Percentiles rank a stretch among this genome's conserved stretches.
These are phyloP conservation scores for Nannizzia gypsea DNA, from an alignment of 2,329 filamentous ascomycete genomes.

Conservation along the genomic window DNA sequence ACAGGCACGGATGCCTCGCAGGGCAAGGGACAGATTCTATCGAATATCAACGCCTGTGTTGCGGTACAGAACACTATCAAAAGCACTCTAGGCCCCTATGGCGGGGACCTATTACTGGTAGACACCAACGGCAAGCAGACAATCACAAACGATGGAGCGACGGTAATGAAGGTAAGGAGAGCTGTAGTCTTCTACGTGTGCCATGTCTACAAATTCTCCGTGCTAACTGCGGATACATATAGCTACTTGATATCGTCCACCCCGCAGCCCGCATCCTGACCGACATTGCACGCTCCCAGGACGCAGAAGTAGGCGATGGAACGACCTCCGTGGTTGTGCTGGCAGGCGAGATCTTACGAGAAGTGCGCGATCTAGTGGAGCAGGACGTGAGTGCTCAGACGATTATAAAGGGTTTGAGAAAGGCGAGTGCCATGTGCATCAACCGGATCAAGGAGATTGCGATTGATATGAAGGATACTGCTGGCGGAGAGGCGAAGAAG, in stretches of 20 bases:
- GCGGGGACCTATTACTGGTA: slow-evolving; percentile 89
- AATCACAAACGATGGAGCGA: slow-evolving; percentile 97
- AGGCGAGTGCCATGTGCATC: slow-evolving; percentile 77
- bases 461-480: slow-evolving; percentile 53
- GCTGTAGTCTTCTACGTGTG: neutral
- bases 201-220: too few relatives aligned
- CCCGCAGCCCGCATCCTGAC: slow-evolving; percentile 93
- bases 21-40: slow-evolving; percentile 89
- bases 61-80: slow-evolving; percentile 94
- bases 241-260: slow-evolving; percentile 97
- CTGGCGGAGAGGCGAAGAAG: slow-evolving; percentile 74
- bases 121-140: slow-evolving; percentile 93
- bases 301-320: slow-evolving; percentile 95
- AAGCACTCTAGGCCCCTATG: slow-evolving; percentile 89
- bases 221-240: slow-evolving; percentile 7
- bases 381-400: slow-evolving; percentile 94
- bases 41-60: slow-evolving; percentile 96
- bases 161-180: slow-evolving; percentile 79
- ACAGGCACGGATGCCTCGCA: slow-evolving; percentile 93
- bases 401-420: slow-evolving; percentile 90
- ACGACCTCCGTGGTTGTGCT: slow-evolving; percentile 95
- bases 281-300: slow-evolving; percentile 96
- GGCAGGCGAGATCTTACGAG: slow-evolving; percentile 94
- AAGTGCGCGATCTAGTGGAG: slow-evolving; percentile 91
- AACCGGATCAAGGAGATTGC: slow-evolving; percentile 99